A percentile compares a stretch with the other conserved stretches of the same genome.
Conservation (phyloP, 768 basidiomycete genomes). For the Mycena latifolia region DNA sequence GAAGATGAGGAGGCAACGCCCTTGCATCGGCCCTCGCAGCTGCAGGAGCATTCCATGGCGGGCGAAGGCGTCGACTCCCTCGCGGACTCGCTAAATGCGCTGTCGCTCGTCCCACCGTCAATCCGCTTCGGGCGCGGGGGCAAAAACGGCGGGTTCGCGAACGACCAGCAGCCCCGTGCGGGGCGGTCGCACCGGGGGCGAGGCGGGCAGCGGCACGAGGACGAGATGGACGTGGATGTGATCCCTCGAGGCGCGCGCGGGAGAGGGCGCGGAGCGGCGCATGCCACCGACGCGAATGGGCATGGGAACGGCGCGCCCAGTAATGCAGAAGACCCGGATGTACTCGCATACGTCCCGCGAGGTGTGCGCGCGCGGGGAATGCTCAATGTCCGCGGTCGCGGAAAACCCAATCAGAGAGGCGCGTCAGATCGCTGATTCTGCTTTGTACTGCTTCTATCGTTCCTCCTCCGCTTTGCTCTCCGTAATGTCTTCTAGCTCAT, state of each 20-base stretch:
- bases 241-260: constrained; percentile 10
- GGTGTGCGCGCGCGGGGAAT: constrained; percentile 31
- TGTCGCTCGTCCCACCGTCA: constrained; percentile 74
- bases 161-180: constrained; percentile 25
- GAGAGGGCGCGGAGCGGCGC: constrained; percentile 19
- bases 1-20: constrained; percentile 37
- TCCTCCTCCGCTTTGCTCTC: constrained; percentile 3
- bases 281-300: neutral
- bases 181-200: constrained; percentile 18
- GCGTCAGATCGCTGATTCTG: neutral
- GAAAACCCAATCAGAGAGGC: neutral
- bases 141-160: constrained; percentile 62
- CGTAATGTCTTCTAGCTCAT: neutral
- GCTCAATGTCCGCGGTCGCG: constrained; percentile 17
- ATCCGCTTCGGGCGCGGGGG: constrained; percentile 84
- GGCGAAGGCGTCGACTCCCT: constrained; percentile 60
- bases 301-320: neutral
- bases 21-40: neutral
- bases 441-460: constrained; percentile 8
- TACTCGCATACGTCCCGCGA: constrained; percentile 30
- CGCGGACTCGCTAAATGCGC: constrained; percentile 56
- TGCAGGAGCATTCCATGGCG: constrained; percentile 27
- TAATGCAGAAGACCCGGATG: constrained; percentile 8
- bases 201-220: constrained; percentile 21
- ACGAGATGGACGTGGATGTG: constrained; percentile 32